A percentile compares a stretch with the other conserved stretches of the same genome.
phyloP scores from a whole-genome alignment of 2,329 filamentous ascomycete species.

The Diaporthe helianthi region DNA sequence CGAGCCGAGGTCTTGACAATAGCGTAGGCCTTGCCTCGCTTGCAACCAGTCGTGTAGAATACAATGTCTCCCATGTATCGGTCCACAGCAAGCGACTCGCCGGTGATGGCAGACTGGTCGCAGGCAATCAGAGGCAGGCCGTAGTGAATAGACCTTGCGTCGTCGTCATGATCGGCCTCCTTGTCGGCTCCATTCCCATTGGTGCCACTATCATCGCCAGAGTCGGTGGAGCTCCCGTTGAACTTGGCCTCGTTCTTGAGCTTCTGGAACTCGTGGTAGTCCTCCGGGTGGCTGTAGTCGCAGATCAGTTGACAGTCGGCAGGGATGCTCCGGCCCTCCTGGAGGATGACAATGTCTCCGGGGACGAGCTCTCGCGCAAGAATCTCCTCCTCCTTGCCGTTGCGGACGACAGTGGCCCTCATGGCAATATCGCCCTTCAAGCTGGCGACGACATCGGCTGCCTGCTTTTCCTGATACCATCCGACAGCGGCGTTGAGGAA shows the following conservation, averaged over 20 bases:
- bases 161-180: conserved; percentile 29
- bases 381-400: conserved; percentile 70
- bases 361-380: conserved; percentile 74
- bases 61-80: conserved; percentile 79
- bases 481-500: conserved; percentile 75
- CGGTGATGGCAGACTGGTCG: conserved; percentile 67
- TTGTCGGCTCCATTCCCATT: conserved; percentile 12
- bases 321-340: conserved; percentile 72
- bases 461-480: conserved; percentile 82
- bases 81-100: conserved; percentile 80
- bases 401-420: conserved; percentile 71
- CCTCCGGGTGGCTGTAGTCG: conserved; percentile 71
- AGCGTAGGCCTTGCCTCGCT: conserved; percentile 78
- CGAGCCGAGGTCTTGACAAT: conserved; percentile 72
- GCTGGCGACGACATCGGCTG: conserved; percentile 73
- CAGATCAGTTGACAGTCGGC: conserved; percentile 74
- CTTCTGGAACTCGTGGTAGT: conserved; percentile 52
- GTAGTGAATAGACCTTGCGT: conserved; percentile 29
- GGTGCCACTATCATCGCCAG: conserved; percentile 39
- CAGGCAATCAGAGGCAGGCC: conserved; percentile 31
- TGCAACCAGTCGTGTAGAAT: conserved; percentile 84
- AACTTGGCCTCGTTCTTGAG: conserved; percentile 70
- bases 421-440: conserved; percentile 79
- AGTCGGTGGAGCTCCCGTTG: conserved; percentile 11
- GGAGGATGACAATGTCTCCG: conserved; percentile 73